Evolutionary conservation across 1,284 basidiomycete genomes (phyloP), one percentile per base, ranked within the genome.

Genomic region (Moesziomyces sp.): DNA sequence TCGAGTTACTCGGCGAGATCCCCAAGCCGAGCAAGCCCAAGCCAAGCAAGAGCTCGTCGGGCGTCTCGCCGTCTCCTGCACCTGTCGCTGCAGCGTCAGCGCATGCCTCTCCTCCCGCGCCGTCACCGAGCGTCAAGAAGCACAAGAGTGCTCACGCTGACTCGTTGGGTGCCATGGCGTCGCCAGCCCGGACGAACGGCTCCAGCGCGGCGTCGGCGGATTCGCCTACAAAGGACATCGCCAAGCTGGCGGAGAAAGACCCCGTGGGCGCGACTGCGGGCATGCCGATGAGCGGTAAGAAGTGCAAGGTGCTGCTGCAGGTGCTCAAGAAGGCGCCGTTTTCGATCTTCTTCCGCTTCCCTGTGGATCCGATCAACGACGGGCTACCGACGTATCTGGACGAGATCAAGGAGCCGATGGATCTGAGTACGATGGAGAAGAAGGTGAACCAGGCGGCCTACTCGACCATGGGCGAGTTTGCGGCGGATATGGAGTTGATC

Each of bases 391-490:
- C 94, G 92, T 99, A 99, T 84, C 90, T 92, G 62, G 90, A 97
- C 11, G 97, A 98, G 86, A 97, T 99, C 83, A 87, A 89, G 73
- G 47, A 69, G 70, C 97, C 97, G 7, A 99, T 98, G 94, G 95
- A 99, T 85, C 90, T 98, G 58, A 90, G 89, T 11, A 97, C 95
- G 11, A 93, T 98, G 81, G 84, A 85, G 38, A 87, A 86, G 51
- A 94, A 93, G 81, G 65, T 82, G 7, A 72, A 71, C 13, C 61
- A 66, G 23, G 74, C 70, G 11, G 53, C 59, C 0, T 84, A 84
- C 68, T 21, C 35, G 7, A 77, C 71, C 18, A 82, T 83, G 79
- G 61, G 49, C 44, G 89, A 91, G 2, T 91, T 99, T 73, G 90
- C 88, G 40, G 87, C 88, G 62, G 96, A 98, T 79, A 87, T 93